Base-by-base conservation (phyloP, 495 filamentous ascomycete genomes). In the Penicillium silybi region DNA sequence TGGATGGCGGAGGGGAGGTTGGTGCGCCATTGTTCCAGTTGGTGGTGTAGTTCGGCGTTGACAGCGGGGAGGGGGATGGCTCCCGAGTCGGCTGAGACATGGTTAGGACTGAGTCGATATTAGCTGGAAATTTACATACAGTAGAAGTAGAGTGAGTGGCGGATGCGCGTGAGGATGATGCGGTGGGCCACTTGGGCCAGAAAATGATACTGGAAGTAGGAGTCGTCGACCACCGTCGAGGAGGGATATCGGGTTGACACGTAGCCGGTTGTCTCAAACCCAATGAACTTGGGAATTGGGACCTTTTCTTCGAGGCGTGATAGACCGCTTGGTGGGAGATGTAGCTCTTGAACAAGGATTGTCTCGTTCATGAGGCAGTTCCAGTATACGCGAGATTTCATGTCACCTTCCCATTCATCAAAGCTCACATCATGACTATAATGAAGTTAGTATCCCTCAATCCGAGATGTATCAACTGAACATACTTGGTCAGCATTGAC, bases 311-410 rank as follows among this genome's bases (percentile, higher is more conserved):
- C 73, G 1, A 77, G 67, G 8, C 71, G 64, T 1, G 67, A 65
- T 25, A 77, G 63, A 25, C 73, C 73, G 44, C 73, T 77, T 7
- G 73, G 65, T 16, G 73, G 73, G n/a, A 76, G 67, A 46, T 75
- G 72, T 2, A 77, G 60, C 40, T 77, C 73, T 59, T 77, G 73
- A 0, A 74, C 69, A 11, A 77, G 68, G 29, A 77, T 77, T 1
- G 72, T 74, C 49, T 77, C 73, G 45, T 75, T 73, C 73, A 77
- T 77, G 9, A 77, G 63, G 29, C 71, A 74, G 45, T 74, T 77
- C 73, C 73, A 77, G 52, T 72, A 77, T 2, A 77, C 72, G 6
- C 73, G 66, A 10, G 73, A 77, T 44, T 77, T 77, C 73, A 77
- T 77, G 50, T 77, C 73, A 26, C 73, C 73, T 57, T 75, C 73